A percentile compares a stretch with the other conserved stretches of the same genome.
These are phyloP conservation scores for Jacaranda mimosifolia DNA, from an alignment of 257 asterid genomes.

Conservation along the genomic window DNA sequence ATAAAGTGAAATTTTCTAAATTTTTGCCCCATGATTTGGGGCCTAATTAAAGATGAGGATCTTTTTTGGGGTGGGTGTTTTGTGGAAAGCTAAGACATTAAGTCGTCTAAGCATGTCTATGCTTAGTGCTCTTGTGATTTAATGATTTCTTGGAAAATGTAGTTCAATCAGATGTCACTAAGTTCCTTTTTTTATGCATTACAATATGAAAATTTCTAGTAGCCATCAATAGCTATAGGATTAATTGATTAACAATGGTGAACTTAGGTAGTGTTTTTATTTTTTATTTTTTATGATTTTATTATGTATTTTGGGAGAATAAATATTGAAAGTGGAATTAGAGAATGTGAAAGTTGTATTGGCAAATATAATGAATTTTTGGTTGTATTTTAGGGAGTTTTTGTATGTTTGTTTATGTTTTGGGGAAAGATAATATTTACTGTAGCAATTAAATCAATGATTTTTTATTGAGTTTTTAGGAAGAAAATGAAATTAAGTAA, in stretches of 20 bases:
- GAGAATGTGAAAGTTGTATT: too few relatives aligned
- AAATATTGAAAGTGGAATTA: too few relatives aligned
- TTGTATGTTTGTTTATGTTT: too few relatives aligned
- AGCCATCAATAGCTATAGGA: not conserved
- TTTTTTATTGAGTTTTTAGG: too few relatives aligned
- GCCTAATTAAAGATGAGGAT: conserved; percentile 34
- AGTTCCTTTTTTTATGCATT: not conserved
- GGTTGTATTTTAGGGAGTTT: too few relatives aligned
- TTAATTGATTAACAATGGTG: not conserved
- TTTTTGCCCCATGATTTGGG: conserved; percentile 30
- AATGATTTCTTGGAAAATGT: conserved; percentile 48
- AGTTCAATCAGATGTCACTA: conserved; percentile 36
- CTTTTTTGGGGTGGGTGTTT: conserved; percentile 36
- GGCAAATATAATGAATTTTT: too few relatives aligned
- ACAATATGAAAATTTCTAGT: not conserved
- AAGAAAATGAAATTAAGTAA: too few relatives aligned
- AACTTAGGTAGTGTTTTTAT: too few relatives aligned
- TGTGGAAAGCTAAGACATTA: conserved; percentile 37
- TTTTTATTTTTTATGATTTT: not conserved
- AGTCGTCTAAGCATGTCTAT: conserved; percentile 36
- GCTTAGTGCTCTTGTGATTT: conserved; percentile 41
- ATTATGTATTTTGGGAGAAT: too few relatives aligned
- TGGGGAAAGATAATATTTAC: too few relatives aligned
- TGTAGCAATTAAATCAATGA: too few relatives aligned
- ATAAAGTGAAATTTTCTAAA: not conserved